Conservation (phyloP, 805 yeast genomes). For the Cyberlindnera samutprakarnensis region DNA sequence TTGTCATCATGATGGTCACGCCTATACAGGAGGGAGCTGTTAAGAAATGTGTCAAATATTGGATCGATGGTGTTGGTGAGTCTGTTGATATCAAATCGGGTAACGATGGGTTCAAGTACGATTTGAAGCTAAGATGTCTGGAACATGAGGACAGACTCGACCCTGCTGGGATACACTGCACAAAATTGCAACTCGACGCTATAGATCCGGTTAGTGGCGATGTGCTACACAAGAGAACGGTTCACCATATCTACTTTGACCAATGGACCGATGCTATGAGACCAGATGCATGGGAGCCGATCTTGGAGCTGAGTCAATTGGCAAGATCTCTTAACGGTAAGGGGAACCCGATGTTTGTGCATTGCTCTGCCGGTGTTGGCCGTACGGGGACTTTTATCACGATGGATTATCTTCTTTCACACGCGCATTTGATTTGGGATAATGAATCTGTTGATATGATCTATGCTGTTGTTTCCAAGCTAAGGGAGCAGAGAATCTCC, state of each 20-base stretch:
- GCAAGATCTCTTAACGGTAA: constrained; percentile 22
- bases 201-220: constrained; percentile 15
- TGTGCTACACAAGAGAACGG: constrained; percentile 30
- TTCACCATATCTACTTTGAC: constrained; percentile 63
- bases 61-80: constrained; percentile 43
- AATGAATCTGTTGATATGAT: constrained; percentile 27
- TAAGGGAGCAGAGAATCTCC: constrained; percentile 38
- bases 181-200: constrained; percentile 17
- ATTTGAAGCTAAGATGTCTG: constrained; percentile 17
- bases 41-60: constrained; percentile 75
- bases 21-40: constrained; percentile 63
- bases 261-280: constrained; percentile 83
- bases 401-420: constrained; percentile 40
- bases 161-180: constrained; percentile 10
- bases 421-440: background rate
- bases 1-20: constrained; percentile 66
- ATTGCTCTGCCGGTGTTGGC: constrained; percentile 97
- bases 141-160: constrained; percentile 3
- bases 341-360: constrained; percentile 52
- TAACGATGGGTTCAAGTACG: constrained; percentile 8
- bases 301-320: constrained; percentile 24
- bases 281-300: constrained; percentile 34
- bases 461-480: constrained; percentile 29
- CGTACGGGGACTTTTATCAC: constrained; percentile 86
- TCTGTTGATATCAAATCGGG: constrained; percentile 4